phyloP scores from a whole-genome alignment of 306 rosid genomes.

The Acacia melanoxylon region DNA sequence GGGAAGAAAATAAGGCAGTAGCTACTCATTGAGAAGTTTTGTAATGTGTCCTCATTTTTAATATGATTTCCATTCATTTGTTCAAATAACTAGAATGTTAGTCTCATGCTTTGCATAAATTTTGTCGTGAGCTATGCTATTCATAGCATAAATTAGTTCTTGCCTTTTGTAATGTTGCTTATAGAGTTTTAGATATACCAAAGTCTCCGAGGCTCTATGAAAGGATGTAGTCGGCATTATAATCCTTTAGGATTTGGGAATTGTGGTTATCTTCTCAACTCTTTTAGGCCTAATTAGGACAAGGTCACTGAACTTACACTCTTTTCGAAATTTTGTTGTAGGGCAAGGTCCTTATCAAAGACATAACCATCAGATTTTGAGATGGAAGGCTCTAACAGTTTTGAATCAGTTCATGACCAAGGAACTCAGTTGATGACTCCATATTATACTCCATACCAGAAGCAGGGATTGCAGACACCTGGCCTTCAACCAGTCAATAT shows the following conservation, averaged over 20 bases:
- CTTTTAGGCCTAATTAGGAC: neutral
- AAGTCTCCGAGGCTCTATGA: neutral
- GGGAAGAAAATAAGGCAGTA: neutral
- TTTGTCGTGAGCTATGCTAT: neutral
- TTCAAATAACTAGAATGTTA: neutral
- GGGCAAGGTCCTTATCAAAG: slow-evolving; percentile 15
- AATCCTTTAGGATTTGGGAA: neutral
- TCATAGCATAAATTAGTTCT: no score
- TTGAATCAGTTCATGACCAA: slow-evolving; percentile 40
- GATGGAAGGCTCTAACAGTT: slow-evolving; percentile 47
- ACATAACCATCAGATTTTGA: slow-evolving; percentile 22
- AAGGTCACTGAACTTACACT: neutral
- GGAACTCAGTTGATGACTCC: slow-evolving; percentile 45
- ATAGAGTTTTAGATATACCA: neutral
- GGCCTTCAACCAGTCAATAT: slow-evolving; percentile 40
- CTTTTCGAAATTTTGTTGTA: slow-evolving; percentile 2
- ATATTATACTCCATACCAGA: slow-evolving; percentile 55
- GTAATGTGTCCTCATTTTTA: neutral
- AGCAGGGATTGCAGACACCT: slow-evolving; percentile 36
- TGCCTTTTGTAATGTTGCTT: no score
- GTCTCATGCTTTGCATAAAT: neutral
- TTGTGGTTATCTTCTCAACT: neutral
- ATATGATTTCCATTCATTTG: neutral
- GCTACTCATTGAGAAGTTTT: neutral
- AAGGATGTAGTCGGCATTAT: neutral